Conservation (phyloP, 2,329 filamentous ascomycete species). For the Allantophomopsis cytisporea region DNA sequence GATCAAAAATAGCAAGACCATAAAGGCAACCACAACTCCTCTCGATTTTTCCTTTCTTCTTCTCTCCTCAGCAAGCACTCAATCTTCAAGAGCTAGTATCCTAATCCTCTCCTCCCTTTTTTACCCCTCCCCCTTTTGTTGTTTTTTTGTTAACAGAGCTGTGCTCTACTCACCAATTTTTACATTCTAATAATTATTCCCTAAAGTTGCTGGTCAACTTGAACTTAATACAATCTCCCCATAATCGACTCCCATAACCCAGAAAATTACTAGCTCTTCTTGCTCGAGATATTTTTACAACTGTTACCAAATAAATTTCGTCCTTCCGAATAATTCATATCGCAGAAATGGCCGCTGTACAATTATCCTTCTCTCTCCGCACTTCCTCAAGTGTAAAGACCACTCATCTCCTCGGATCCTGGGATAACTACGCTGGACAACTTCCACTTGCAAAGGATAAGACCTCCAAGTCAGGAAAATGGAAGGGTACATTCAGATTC, state of each 20-base stretch:
- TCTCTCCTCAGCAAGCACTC: slow-evolving; percentile 51
- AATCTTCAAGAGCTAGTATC: slow-evolving; percentile 36
- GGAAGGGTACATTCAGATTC: slow-evolving; percentile 96
- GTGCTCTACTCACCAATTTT: slow-evolving; percentile 33
- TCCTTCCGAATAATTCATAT: too few species aligned
- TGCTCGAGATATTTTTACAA: slow-evolving; percentile 21
- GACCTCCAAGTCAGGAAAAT: slow-evolving; percentile 74
- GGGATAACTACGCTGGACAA: slow-evolving; percentile 94
- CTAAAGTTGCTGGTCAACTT: slow-evolving; percentile 37
- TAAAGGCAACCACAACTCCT: slow-evolving; percentile 13
- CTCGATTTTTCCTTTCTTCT: slow-evolving; percentile 10
- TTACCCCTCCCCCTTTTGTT: slow-evolving; percentile 26
- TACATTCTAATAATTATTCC: slow-evolving; percentile 16
- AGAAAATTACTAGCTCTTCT: slow-evolving; percentile 20
- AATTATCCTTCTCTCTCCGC: slow-evolving; percentile 91
- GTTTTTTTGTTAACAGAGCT: slow-evolving; percentile 31
- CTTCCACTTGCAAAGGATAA: slow-evolving; percentile 88
- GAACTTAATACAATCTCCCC: slow-evolving; percentile 40
- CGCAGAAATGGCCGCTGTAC: slow-evolving; percentile 70
- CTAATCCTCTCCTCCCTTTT: slow-evolving; percentile 30
- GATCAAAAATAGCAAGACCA: slow-evolving; percentile 8
- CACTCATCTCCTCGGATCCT: slow-evolving; percentile 92
- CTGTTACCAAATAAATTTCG: slow-evolving; percentile 10
- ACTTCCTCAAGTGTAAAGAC: slow-evolving; percentile 95
- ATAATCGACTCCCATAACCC: slow-evolving; percentile 20